A percentile compares a stretch with the other conserved stretches of the same genome.
Evolutionary conservation across 495 filamentous ascomycete species (phyloP).

Genomic region (Penicillium herquei): DNA sequence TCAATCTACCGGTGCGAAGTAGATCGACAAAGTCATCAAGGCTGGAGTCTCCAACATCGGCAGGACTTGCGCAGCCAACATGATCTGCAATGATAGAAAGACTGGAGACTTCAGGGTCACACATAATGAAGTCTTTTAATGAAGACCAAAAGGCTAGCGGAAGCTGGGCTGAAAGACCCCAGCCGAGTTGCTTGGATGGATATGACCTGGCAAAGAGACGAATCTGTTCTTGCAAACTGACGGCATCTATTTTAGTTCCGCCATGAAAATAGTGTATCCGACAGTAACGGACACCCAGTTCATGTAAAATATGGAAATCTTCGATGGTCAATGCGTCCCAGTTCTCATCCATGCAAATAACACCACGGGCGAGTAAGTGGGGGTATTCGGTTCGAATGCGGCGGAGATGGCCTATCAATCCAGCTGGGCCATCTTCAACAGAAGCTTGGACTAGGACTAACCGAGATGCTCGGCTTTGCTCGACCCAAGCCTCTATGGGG

Average conservation of each 20-base stretch:
- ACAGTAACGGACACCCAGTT: slow-evolving; percentile 11
- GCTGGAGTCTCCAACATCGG: slow-evolving; percentile 5
- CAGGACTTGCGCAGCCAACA: slow-evolving; percentile 7
- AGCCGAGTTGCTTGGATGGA: slow-evolving; percentile 6
- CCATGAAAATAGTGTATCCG: slow-evolving; percentile 14
- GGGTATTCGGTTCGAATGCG: slow-evolving; percentile 17
- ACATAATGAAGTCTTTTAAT: slow-evolving; percentile 8
- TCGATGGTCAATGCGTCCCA: slow-evolving; percentile 3
- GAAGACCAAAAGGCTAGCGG: slow-evolving; percentile 11
- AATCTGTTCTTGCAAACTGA: slow-evolving; percentile 6
- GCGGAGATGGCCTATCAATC: slow-evolving; percentile 12
- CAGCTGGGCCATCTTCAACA: slow-evolving; percentile 15
- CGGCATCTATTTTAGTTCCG: background rate
- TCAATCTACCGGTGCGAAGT: slow-evolving; percentile 8
- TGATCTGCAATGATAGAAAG: slow-evolving; percentile 20
- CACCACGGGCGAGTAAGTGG: slow-evolving; percentile 12
- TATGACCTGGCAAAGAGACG: slow-evolving; percentile 12
- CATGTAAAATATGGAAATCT: slow-evolving; percentile 11
- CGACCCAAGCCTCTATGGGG: slow-evolving; percentile 8
- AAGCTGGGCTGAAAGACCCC: slow-evolving; percentile 17
- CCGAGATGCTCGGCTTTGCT: slow-evolving; percentile 1
- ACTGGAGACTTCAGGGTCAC: slow-evolving; percentile 6
- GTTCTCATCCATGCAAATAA: slow-evolving; percentile 17
- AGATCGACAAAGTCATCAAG: slow-evolving; percentile 11
- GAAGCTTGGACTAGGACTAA: slow-evolving; percentile 22